A percentile compares a stretch with the other conserved stretches of the same genome.
Evolutionary conservation across 371 early-diverging fungal species (phyloP).

Genomic region (Parasitella parasitica): DNA sequence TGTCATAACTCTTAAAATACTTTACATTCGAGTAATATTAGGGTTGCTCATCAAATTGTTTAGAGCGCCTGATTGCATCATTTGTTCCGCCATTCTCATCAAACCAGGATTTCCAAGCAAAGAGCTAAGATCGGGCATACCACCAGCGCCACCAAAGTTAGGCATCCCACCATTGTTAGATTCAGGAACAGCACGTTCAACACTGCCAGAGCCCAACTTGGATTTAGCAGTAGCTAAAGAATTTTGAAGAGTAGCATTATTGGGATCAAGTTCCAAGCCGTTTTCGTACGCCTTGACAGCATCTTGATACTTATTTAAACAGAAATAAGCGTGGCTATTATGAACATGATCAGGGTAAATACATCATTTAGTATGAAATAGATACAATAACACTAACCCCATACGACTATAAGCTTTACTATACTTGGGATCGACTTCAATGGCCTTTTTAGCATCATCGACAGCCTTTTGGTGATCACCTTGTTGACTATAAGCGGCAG

Average conservation of each 20-base stretch:
- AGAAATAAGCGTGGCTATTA: constrained; percentile 83
- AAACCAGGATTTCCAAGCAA: constrained; percentile 89
- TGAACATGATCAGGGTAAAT: not conserved
- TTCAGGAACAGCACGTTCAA: constrained; percentile 30
- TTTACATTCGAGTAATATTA: constrained; percentile 76
- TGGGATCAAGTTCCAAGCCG: constrained; percentile 90
- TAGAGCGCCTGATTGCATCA: constrained; percentile 92
- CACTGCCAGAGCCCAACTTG: constrained; percentile 32
- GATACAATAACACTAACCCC: constrained; percentile 55
- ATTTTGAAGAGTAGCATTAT: constrained; percentile 69
- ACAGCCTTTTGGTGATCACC: constrained; percentile 88
- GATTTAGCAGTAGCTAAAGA: constrained; percentile 63
- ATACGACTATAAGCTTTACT: constrained; percentile 93
- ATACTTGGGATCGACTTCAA: constrained; percentile 85
- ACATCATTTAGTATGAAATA: not conserved
- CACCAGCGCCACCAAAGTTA: constrained; percentile 57
- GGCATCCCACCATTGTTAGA: constrained; percentile 22
- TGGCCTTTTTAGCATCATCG: constrained; percentile 80
- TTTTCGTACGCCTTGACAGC: constrained; percentile 90
- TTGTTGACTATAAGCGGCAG: constrained; percentile 92
- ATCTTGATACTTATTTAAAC: constrained; percentile 76
- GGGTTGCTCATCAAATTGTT: constrained; percentile 89
- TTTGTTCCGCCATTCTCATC: constrained; percentile 92
- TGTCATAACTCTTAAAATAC: not conserved
- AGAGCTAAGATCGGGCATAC: constrained; percentile 58